Evolutionary conservation across 1,139 yeast species (phyloP), one percentile per base, ranked within the genome.

Genomic region (Suhomyces panamericanus): DNA sequence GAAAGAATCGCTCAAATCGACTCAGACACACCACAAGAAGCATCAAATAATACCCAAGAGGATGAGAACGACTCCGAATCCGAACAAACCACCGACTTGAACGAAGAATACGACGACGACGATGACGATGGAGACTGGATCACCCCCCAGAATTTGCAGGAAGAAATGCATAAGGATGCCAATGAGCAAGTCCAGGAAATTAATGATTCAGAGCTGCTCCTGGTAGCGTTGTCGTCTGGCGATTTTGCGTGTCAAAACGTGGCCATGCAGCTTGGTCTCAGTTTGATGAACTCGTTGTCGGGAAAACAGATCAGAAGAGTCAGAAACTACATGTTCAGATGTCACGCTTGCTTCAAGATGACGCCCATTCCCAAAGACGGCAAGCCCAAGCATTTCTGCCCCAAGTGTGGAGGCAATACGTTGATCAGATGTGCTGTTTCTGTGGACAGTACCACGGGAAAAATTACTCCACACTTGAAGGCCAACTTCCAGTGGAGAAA

Each of bases 171-270:
- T 38, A 84, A 83, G 60, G 91, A 87, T 53, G 75, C 75, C 46
- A 81, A 72, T 34, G 81, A 75, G 55, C 63, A 63, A 11, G 59
- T 66, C 14, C 63, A 58, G 50, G 81, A 70, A 42, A 61, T 66
- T 14, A 53, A 49, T 44, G 43, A 47, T 7, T 46, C 47, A 13
- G 47, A 51, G 13, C 12, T 40, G 2, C 75, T 81, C 51, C 80
- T 82, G 51, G 95, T 85, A 20, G 99, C 97, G 1, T 70, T 93
- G 46, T 85, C 96, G 1, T 87, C 97, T 0, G 96, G 96, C 24
- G 99, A 93, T 80, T 93, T 91, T 71, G 98, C 99, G 3, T 88
- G 93, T 63, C 99, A 93, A 64, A 93, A 93, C 64, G 96, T 91
- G 10, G 81, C 96, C 1, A 75, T 95, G 69, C 98, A 93, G 66